Percentiles rank a stretch among this genome's conserved stretches.
Evolutionary conservation across 371 early-diverging fungal species (phyloP).

Genomic region (Mortierella sp.): DNA sequence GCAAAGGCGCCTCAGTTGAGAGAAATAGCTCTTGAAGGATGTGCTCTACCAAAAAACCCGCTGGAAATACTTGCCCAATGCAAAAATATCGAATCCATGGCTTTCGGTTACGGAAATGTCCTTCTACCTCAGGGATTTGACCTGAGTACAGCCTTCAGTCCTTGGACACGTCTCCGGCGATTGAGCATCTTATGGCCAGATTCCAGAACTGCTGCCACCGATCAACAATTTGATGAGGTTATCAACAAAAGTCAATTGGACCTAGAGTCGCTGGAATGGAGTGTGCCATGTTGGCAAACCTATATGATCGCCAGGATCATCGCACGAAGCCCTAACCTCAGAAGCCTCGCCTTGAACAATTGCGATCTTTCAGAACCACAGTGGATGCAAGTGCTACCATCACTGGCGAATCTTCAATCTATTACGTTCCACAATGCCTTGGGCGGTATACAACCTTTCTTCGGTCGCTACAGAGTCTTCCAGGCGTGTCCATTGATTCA

Average conservation of each 20-base stretch:
- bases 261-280: too few species aligned
- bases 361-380: too few species aligned
- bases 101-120: not conserved
- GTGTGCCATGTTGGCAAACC: too few species aligned
- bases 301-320: too few species aligned
- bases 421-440: not conserved
- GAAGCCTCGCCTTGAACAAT: too few species aligned
- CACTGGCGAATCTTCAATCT: too few species aligned
- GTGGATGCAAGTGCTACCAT: too few species aligned
- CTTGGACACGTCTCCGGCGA: constrained; percentile 3
- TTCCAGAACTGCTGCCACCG: not conserved
- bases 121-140: not conserved
- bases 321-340: too few species aligned
- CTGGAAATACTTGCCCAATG: not conserved
- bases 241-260: too few species aligned
- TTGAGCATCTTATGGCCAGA: too few species aligned
- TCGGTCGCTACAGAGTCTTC: not conserved
- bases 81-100: constrained; percentile 24
- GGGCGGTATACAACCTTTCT: not conserved
- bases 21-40: constrained; percentile 7
- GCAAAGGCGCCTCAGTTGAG: constrained; percentile 1
- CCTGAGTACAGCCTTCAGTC: not conserved
- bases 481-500: constrained; percentile 2
- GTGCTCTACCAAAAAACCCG: constrained; percentile 5
- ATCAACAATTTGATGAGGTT: not conserved